These are phyloP conservation scores for Backusella luteola DNA, from an alignment of 192 early-diverging fungal species.

Conservation along the genomic window DNA sequence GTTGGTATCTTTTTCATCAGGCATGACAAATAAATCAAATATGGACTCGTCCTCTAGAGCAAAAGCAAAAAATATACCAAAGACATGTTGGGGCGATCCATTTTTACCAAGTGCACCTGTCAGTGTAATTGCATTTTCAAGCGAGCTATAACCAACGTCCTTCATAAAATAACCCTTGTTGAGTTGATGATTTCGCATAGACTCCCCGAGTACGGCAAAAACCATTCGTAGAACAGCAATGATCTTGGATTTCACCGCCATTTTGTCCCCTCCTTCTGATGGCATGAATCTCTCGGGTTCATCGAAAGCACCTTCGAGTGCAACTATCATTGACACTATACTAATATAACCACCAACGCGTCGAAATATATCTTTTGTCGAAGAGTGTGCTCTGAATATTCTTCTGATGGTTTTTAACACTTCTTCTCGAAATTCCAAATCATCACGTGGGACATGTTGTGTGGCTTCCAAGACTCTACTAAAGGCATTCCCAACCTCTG, in stretches of 20 bases:
- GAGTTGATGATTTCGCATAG: conserved; percentile 47
- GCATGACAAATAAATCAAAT: conserved; percentile 39
- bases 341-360: conserved; percentile 58
- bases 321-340: conserved; percentile 55
- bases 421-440: conserved; percentile 57
- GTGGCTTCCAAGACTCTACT: conserved; percentile 57
- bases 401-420: conserved; percentile 52
- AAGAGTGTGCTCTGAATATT: conserved; percentile 44
- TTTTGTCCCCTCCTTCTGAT: conserved; percentile 10
- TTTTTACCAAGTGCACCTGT: conserved; percentile 48
- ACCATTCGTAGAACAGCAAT: conserved; percentile 43
- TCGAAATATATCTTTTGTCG: conserved; percentile 56
- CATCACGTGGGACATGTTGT: conserved; percentile 48
- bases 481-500: conserved; percentile 44
- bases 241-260: conserved; percentile 29
- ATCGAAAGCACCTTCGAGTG: conserved; percentile 50
- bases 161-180: conserved; percentile 51
- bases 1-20: conserved; percentile 16
- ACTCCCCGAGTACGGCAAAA: conserved; percentile 50
- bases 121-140: conserved; percentile 57
- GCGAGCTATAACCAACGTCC: conserved; percentile 50
- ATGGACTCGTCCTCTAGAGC: conserved; percentile 49
- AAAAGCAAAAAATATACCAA: conserved; percentile 61
- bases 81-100: conserved; percentile 38
- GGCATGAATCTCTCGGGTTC: conserved; percentile 3